Evolutionary conservation across 768 basidiomycete species (phyloP).

Genomic region (Tricholoma saponaceum): DNA sequence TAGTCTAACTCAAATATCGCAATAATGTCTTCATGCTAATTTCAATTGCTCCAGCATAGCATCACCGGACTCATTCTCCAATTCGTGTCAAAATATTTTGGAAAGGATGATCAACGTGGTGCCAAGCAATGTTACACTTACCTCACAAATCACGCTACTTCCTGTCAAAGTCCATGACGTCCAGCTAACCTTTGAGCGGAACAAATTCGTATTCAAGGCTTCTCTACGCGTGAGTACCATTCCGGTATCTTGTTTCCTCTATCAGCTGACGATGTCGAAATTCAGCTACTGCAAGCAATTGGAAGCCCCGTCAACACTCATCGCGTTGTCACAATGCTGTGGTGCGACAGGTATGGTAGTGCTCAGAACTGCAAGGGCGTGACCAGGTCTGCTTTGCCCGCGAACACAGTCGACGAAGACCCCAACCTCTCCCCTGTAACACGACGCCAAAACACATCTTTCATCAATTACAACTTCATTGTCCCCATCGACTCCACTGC

Average conservation of each 20-base stretch:
- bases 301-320: slow-evolving; percentile 30
- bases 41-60: slow-evolving; percentile 20
- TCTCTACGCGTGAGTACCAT: slow-evolving; percentile 30
- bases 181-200: slow-evolving; percentile 32
- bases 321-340: slow-evolving; percentile 37
- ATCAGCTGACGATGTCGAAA: slow-evolving; percentile 3
- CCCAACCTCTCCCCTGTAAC: slow-evolving; percentile 35
- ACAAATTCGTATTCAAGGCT: slow-evolving; percentile 36
- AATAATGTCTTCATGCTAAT: not conserved
- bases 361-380: slow-evolving; percentile 28
- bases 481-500: slow-evolving; percentile 33
- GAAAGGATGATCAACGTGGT: slow-evolving; percentile 47
- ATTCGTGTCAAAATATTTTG: slow-evolving; percentile 35
- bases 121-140: slow-evolving; percentile 39
- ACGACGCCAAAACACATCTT: slow-evolving; percentile 27
- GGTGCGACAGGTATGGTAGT: slow-evolving; percentile 37
- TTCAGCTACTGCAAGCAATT: slow-evolving; percentile 31
- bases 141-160: slow-evolving; percentile 39
- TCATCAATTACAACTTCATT: slow-evolving; percentile 40
- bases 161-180: slow-evolving; percentile 37
- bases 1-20: slow-evolving; percentile 1
- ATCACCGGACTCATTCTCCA: slow-evolving; percentile 28
- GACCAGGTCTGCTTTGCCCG: slow-evolving; percentile 29
- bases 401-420: slow-evolving; percentile 25
- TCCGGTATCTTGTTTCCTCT: not conserved